These are phyloP conservation scores for Candida glucosophila DNA, from an alignment of 1,139 yeast species.

Conservation along the genomic window DNA sequence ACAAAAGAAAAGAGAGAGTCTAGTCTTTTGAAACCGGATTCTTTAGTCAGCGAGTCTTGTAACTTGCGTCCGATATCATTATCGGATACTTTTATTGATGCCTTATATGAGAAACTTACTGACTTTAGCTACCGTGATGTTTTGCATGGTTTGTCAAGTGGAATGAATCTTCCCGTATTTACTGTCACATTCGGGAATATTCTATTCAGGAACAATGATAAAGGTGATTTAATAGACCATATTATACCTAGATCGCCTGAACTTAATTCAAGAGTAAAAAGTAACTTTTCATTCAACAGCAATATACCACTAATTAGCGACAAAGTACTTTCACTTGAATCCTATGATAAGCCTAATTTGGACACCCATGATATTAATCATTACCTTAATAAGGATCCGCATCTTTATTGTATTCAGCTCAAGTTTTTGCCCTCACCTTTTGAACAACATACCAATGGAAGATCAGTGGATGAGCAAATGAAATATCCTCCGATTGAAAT, in stretches of 20 bases:
- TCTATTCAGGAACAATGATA: slow-evolving; percentile 14
- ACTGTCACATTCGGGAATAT: slow-evolving; percentile 32
- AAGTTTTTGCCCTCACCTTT: slow-evolving; percentile 42
- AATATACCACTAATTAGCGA: slow-evolving; percentile 34
- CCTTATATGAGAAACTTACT: slow-evolving; percentile 9
- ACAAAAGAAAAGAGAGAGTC: no score
- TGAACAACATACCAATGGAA: no score
- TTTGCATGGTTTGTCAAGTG: slow-evolving; percentile 8
- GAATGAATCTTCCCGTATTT: slow-evolving; percentile 18
- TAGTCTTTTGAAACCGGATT: no score
- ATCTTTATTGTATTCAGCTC: slow-evolving; percentile 34
- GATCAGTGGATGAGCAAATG: slow-evolving; percentile 10
- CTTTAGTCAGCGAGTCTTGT: no score
- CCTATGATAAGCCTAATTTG: slow-evolving; percentile 10
- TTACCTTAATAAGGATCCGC: slow-evolving; percentile 22
- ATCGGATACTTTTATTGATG: slow-evolving; percentile 5
- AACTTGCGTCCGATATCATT: neutral
- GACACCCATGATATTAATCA: slow-evolving; percentile 13
- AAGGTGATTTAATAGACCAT: slow-evolving; percentile 2
- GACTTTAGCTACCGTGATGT: slow-evolving; percentile 7
- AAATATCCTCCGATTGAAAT: slow-evolving; percentile 47
- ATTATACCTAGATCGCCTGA: slow-evolving; percentile 6
- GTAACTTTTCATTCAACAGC: slow-evolving; percentile 28
- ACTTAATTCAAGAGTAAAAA: neutral
- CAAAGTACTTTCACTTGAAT: slow-evolving; percentile 23